Evolutionary conservation across 2,329 filamentous ascomycete genomes (phyloP), one percentile per base, ranked within the genome.

Genomic region (Akanthomyces uredinophilus): DNA sequence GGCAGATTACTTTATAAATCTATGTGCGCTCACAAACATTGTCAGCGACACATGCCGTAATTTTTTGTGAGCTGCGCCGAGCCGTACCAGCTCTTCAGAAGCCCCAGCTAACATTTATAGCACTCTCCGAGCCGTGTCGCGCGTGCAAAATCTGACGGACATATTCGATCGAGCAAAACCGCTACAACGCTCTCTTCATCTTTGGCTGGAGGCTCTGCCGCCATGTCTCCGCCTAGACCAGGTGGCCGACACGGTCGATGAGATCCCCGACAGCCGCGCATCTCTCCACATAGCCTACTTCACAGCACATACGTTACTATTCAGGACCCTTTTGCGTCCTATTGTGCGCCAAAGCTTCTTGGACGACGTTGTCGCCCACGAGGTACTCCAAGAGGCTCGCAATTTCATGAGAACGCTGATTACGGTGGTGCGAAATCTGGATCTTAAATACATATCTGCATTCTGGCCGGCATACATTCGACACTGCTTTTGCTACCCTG

Each of bases 391-490:
- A 39, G 65, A 63, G 11, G 65, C 56, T 20, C 66, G 66, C 14
- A 57, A 63, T 32, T 56, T 68, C 18, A 63, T 66, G 20, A 65
- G 61, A 32, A 60, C 62, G 5, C 37, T 65, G 18, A 66, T 64
- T 13, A 52, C 58, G 13, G 65, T 68, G 44, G 59, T 66, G 24
- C 60, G 66, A 16, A 62, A 62, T 10, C 54, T 68, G 14, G 59
- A 65, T 39, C 59, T 53, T 14, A 62, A 62, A 20, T 63, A 66
- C 44, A 60, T 63, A 13, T 66, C 66, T 13, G 65, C 66, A 2
- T 68, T 68, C 35, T 68, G 66, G 66, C 66, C 65, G 3, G 63
- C 64, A 2, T 68, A 66, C 35, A 64, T 64, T 2, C 39, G 66
- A 18, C 66, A 68, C 46, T 68, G 66, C 35, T 55, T 66, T 4